A percentile compares a stretch with the other conserved stretches of the same genome.
Evolutionary conservation across 129 eudicot species (phyloP).

Genomic region (Dittrichia graveolens): DNA sequence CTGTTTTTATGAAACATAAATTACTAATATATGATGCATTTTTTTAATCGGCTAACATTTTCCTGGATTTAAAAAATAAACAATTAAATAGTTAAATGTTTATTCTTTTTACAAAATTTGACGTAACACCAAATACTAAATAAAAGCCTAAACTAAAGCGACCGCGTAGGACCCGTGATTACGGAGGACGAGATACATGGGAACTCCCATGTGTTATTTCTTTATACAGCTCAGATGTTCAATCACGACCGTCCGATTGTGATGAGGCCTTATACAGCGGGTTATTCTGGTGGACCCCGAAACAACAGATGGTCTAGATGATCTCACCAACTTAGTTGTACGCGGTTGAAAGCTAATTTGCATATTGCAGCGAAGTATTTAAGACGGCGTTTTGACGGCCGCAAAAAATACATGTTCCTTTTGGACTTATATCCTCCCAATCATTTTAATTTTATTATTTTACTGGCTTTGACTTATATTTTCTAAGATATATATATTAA

Average conservation of each 20-base stretch:
- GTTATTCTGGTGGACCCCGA: conserved; percentile 10
- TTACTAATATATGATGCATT: too few relatives aligned
- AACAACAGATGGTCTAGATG: conserved; percentile 27
- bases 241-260: conserved; percentile 15
- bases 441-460: background rate
- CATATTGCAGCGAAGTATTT: conserved; percentile 27
- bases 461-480: background rate
- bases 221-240: conserved; percentile 26
- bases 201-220: conserved; percentile 31
- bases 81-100: background rate
- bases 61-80: too few relatives aligned
- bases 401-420: conserved; percentile 35
- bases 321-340: conserved; percentile 28
- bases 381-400: conserved; percentile 43
- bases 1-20: too few relatives aligned
- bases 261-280: background rate
- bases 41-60: too few relatives aligned
- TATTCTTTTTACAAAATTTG: conserved; percentile 1
- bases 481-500: background rate
- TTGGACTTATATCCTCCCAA: conserved; percentile 23
- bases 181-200: conserved; percentile 34
- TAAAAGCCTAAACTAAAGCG: conserved; percentile 20
- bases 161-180: conserved; percentile 45
- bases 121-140: conserved; percentile 17
- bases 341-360: conserved; percentile 40